A percentile compares a stretch with the other conserved stretches of the same genome.
These are phyloP conservation scores for Talaromyces rugulosus DNA, from an alignment of 2,329 filamentous ascomycete genomes.

Conservation along the genomic window DNA sequence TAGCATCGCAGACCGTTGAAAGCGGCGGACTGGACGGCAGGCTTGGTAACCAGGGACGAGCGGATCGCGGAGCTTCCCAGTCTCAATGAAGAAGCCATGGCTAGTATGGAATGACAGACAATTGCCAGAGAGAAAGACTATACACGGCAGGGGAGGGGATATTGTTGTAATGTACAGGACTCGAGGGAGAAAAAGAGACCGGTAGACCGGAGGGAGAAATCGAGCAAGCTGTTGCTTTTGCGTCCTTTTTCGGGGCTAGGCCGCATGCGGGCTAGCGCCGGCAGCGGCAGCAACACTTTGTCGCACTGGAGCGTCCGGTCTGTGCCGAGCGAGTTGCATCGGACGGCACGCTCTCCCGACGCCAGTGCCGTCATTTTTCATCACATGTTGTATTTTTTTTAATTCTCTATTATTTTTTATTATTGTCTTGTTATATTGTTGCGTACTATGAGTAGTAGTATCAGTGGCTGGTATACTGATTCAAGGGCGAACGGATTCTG, in stretches of 20 bases:
- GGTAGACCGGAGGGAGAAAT: slow-evolving; percentile 27
- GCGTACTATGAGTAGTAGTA: too few species aligned
- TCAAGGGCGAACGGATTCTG: not conserved
- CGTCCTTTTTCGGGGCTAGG: slow-evolving; percentile 5
- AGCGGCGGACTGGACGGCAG: slow-evolving; percentile 64
- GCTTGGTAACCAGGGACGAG: slow-evolving; percentile 63
- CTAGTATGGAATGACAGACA: slow-evolving; percentile 32
- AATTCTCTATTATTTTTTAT: not conserved
- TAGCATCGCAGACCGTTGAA: slow-evolving; percentile 87
- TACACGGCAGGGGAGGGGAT: slow-evolving; percentile 8
- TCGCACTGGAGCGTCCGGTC: not conserved
- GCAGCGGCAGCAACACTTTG: not conserved
- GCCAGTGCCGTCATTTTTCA: not conserved
- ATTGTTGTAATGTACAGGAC: slow-evolving; percentile 1
- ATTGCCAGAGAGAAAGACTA: slow-evolving; percentile 18
- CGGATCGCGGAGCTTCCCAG: slow-evolving; percentile 77
- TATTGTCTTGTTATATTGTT: not conserved
- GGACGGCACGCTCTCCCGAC: slow-evolving; percentile 1
- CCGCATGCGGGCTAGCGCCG: not conserved
- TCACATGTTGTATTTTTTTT: not conserved
- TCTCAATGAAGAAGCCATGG: slow-evolving; percentile 81
- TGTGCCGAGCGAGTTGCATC: not conserved
- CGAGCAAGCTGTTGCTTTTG: slow-evolving; percentile 3
- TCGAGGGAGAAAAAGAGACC: slow-evolving; percentile 20
- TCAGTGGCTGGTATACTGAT: not conserved